A percentile compares a stretch with the other conserved stretches of the same genome.
Conservation (phyloP, 441 rosid genomes). For the Lepidium campestre region DNA sequence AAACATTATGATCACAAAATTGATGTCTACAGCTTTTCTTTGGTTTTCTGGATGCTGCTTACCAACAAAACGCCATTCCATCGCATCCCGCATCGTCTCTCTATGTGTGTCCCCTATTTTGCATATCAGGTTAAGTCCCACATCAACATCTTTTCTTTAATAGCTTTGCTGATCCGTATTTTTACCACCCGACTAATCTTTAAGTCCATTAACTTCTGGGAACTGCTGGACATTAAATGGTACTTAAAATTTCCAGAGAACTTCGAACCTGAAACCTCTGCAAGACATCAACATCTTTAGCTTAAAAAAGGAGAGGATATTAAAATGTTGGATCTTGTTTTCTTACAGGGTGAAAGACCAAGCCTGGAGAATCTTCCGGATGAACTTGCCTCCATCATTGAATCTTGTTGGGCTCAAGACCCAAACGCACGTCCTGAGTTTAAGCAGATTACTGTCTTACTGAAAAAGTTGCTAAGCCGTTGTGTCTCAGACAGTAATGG, state of each 20-base stretch:
- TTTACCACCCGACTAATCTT: too few species aligned
- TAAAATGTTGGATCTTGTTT: neutral
- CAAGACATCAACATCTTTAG: neutral
- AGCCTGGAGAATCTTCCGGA: slow-evolving; percentile 38
- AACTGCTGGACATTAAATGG: too few species aligned
- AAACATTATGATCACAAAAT: slow-evolving; percentile 66
- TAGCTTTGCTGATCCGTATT: too few species aligned
- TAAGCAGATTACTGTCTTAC: slow-evolving; percentile 29
- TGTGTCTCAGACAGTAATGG: neutral
- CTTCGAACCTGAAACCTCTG: too few species aligned
- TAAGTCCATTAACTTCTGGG: too few species aligned
- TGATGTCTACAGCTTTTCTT: slow-evolving; percentile 66
- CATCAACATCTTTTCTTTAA: too few species aligned
- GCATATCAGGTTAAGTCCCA: slow-evolving; percentile 33
- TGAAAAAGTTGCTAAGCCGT: slow-evolving; percentile 18
- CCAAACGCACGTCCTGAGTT: slow-evolving; percentile 53
- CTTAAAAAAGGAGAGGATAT: neutral
- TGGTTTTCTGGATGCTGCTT: slow-evolving; percentile 65
- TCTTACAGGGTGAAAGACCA: slow-evolving; percentile 52
- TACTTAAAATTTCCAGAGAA: too few species aligned
- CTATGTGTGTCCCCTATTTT: slow-evolving; percentile 41
- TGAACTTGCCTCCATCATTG: slow-evolving; percentile 33
- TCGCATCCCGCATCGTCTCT: slow-evolving; percentile 16
- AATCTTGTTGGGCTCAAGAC: slow-evolving; percentile 59
- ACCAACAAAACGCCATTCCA: slow-evolving; percentile 47